Conservation (phyloP, 1,284 basidiomycete genomes). For the Cutaneotrichosporon mucoides region DNA sequence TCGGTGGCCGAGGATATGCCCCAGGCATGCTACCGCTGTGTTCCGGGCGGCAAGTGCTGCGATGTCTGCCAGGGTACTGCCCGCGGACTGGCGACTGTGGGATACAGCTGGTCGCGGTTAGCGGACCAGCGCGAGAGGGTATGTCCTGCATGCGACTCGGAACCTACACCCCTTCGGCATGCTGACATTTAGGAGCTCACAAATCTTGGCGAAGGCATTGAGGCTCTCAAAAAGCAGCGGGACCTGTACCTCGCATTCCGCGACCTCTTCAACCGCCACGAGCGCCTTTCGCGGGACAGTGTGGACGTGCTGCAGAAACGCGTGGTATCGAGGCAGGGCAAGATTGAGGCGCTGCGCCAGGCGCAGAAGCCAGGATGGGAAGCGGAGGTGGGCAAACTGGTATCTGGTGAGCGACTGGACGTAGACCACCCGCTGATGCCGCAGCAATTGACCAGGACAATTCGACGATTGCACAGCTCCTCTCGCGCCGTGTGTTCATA, state of each 20-base stretch:
- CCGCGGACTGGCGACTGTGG: slow-evolving; percentile 63
- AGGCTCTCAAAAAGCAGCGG: slow-evolving; percentile 62
- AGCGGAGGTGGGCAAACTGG: slow-evolving; percentile 70
- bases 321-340: slow-evolving; percentile 67
- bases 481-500: slow-evolving; percentile 74
- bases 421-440: no score
- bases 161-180: no score
- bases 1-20: slow-evolving; percentile 62
- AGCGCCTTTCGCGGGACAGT: slow-evolving; percentile 73
- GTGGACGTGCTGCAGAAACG: slow-evolving; percentile 81
- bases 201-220: slow-evolving; percentile 24
- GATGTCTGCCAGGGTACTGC: slow-evolving; percentile 76
- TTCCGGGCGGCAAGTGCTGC: slow-evolving; percentile 55
- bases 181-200: slow-evolving; percentile 7
- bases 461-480: slow-evolving; percentile 57
- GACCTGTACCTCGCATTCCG: slow-evolving; percentile 81
- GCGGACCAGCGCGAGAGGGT: slow-evolving; percentile 76
- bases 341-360: slow-evolving; percentile 66
- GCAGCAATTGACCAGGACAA: slow-evolving; percentile 45
- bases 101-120: slow-evolving; percentile 66
- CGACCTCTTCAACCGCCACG: slow-evolving; percentile 76
- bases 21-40: slow-evolving; percentile 49
- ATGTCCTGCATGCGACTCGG: slow-evolving; percentile 38
- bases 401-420: slow-evolving; percentile 26
- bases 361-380: slow-evolving; percentile 74